Percentiles rank a stretch among this genome's conserved stretches.
Conservation (phyloP, 768 basidiomycete species). For the Lyophyllum shimeji region DNA sequence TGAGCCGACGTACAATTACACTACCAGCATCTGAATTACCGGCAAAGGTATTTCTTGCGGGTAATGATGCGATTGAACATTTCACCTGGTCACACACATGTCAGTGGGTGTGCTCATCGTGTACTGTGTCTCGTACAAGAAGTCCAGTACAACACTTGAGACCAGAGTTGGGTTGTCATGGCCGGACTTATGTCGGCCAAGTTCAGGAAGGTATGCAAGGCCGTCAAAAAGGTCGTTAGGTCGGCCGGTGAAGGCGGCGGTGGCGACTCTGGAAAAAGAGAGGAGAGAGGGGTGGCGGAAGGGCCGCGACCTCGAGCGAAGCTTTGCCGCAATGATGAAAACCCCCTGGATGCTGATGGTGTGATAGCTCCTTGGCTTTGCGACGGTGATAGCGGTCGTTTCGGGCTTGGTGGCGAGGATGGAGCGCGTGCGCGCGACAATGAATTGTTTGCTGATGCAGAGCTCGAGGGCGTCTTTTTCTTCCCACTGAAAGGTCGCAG, state of each 20-base stretch:
- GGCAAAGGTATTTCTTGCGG: conserved; percentile 94
- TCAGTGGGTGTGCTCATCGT: not conserved
- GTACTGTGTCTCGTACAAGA: conserved; percentile 61
- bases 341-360: conserved; percentile 49
- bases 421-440: conserved; percentile 34
- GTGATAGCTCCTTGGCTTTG: conserved; percentile 40
- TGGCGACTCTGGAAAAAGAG: conserved; percentile 47
- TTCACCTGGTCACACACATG: conserved; percentile 53
- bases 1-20: no score
- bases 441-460: conserved; percentile 29
- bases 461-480: conserved; percentile 44
- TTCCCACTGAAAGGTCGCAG: conserved; percentile 70
- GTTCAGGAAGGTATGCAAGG: conserved; percentile 79
- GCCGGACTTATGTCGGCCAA: conserved; percentile 90
- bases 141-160: conserved; percentile 98
- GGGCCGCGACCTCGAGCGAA: conserved; percentile 52
- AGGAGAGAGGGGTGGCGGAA: conserved; percentile 46
- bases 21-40: conserved; percentile 39
- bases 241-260: conserved; percentile 47
- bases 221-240: conserved; percentile 79
- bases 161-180: conserved; percentile 88
- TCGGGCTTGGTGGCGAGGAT: conserved; percentile 49
- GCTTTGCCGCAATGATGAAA: conserved; percentile 69
- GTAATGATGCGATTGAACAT: conserved; percentile 82
- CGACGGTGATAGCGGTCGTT: conserved; percentile 54